Base-by-base conservation (phyloP, 352 stramenopile genomes). In the Phytophthora pluvialis region DNA sequence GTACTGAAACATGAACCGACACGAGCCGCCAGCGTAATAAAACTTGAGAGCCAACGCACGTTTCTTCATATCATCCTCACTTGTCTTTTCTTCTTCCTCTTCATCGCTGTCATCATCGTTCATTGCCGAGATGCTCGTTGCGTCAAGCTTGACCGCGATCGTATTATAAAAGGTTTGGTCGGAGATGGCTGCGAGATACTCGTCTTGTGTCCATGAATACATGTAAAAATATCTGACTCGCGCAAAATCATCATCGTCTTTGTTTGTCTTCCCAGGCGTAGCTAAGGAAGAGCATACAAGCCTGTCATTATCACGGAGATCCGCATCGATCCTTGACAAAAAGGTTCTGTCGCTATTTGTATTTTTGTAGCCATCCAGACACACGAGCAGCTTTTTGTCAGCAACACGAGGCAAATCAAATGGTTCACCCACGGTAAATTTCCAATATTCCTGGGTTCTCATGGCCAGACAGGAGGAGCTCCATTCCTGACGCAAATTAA, bases 1-100 rank as follows among this genome's bases (percentile, higher is more conserved):
- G 43, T 38, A 67, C 36, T 65, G 42, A 45, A 70, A 70, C 60
- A 74, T 70, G 50, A 72, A 71, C 12, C 55, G 50, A 39, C 62
- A 72, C 16, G 57, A 66, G 3, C 56, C 61, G 32, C 61, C 67
- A 44, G 61, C 61, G 53, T 67, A 76, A 46, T 67, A 76, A 33
- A 76, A 58, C 39, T 76, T 76, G n/a, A 55, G 47, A 43, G 42
- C 3, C 18, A 73, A 6, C n/a, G n/a, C n/a, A n/a, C n/a, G n/a
- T n/a, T n/a, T n/a, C n/a, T n/a, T n/a, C n/a, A n/a, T n/a, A n/a
- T n/a, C n/a, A n/a, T n/a, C n/a, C n/a, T n/a, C n/a, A n/a, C n/a
- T n/a, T n/a, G n/a, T n/a, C n/a, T n/a, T n/a, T n/a, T n/a, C n/a
- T 11, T 26, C n/a, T 62, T 38, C 49, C 11, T 44, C 35, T 29